These are phyloP conservation scores for Neurospora sp. DNA, from an alignment of 2,329 filamentous ascomycete species.

Conservation along the genomic window DNA sequence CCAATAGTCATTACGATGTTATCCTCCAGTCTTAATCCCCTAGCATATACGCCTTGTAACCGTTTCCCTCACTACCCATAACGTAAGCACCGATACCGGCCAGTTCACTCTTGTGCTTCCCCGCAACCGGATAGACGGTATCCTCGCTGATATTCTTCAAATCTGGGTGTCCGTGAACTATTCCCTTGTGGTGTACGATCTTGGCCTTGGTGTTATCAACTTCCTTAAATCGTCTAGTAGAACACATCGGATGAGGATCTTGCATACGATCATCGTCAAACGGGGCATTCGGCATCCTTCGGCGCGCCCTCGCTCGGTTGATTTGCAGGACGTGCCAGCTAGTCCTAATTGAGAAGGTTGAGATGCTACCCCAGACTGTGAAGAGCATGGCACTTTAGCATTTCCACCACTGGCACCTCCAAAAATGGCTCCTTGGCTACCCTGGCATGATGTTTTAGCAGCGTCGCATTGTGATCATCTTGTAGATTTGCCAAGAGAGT, in stretches of 20 bases:
- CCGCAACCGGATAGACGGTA: constrained; percentile 30
- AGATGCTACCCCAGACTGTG: too few relatives aligned
- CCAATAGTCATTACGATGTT: not conserved
- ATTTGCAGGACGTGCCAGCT: too few relatives aligned
- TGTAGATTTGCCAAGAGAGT: too few relatives aligned
- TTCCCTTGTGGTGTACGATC: constrained; percentile 31
- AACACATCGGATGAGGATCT: too few relatives aligned
- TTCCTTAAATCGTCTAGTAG: too few relatives aligned
- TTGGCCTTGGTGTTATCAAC: constrained; percentile 26
- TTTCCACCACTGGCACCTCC: too few relatives aligned
- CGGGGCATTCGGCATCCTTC: constrained; percentile 29
- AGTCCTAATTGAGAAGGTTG: too few relatives aligned
- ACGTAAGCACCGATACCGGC: not conserved
- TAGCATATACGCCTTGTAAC: not conserved
- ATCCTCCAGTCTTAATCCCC: not conserved
- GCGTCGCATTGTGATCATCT: too few relatives aligned
- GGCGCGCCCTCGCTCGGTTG: constrained; percentile 17
- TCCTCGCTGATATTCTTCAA: constrained; percentile 21
- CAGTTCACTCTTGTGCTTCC: constrained; percentile 6
- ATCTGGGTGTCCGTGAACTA: constrained; percentile 27
- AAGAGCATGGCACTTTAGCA: too few relatives aligned
- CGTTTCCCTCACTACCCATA: not conserved
- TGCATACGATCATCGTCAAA: constrained; percentile 7
- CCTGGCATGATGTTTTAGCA: too few relatives aligned
- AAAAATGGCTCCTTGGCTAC: too few relatives aligned